Evolutionary conservation across 2,329 filamentous ascomycete genomes (phyloP).

Genomic region (Fusarium secorum): DNA sequence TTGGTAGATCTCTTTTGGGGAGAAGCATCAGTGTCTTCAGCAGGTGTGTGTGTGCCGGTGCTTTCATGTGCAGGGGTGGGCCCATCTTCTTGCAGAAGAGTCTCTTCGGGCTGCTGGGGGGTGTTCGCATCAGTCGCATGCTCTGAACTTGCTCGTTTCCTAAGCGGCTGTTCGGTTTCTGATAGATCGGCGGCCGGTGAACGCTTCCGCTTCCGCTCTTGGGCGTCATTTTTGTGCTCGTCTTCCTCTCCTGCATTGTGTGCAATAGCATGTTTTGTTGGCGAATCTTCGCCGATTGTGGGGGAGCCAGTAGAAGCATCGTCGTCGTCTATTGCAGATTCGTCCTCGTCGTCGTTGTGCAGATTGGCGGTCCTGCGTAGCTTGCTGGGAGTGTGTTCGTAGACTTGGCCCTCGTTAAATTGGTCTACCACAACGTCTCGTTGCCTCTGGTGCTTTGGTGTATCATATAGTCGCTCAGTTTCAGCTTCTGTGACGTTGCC

Average conservation of each 20-base stretch:
- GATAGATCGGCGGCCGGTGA: constrained; percentile 55
- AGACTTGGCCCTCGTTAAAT: constrained; percentile 61
- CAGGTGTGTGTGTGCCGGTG: constrained; percentile 52
- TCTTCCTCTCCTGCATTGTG: constrained; percentile 44
- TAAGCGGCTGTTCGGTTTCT: constrained; percentile 57
- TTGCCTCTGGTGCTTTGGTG: constrained; percentile 73
- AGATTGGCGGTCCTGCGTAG: constrained; percentile 62
- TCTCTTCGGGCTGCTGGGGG: constrained; percentile 39
- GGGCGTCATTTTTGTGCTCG: constrained; percentile 45
- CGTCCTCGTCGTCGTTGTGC: constrained; percentile 50
- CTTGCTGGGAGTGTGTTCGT: constrained; percentile 79
- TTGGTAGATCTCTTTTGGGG: constrained; percentile 41
- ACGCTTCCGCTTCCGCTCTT: constrained; percentile 60
- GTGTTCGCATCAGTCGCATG: constrained; percentile 50
- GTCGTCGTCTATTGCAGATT: constrained; percentile 54
- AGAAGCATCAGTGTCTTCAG: constrained; percentile 56
- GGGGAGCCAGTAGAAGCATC: constrained; percentile 49
- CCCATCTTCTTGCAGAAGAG: constrained; percentile 48
- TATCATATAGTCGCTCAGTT: constrained; percentile 90
- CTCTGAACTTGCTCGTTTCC: constrained; percentile 63
- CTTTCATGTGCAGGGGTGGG: constrained; percentile 46
- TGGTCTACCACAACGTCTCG: constrained; percentile 67
- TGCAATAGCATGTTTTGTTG: constrained; percentile 45
- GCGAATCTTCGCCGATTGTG: constrained; percentile 49
- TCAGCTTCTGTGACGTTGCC: constrained; percentile 83